Percentiles rank a stretch among this genome's conserved stretches.
These are phyloP conservation scores for Fabrea salina DNA, from an alignment of 169 alveolate species.

Conservation along the genomic window DNA sequence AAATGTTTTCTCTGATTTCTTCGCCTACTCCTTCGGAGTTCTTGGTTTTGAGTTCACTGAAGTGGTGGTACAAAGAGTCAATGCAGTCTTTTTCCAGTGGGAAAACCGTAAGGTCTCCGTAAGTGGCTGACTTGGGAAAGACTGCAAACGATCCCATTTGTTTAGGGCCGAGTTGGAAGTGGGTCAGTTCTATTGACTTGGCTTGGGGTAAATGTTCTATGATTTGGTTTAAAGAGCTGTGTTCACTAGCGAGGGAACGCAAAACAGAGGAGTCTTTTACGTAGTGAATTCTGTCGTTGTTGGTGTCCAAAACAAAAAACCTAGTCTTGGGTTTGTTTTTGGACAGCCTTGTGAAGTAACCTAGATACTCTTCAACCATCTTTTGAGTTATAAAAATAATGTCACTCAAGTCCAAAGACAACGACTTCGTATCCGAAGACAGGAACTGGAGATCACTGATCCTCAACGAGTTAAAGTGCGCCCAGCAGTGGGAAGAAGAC, in stretches of 20 bases:
- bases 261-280: neutral
- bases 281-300: neutral
- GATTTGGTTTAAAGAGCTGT: neutral
- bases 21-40: neutral
- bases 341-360: neutral
- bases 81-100: slow-evolving; percentile 1
- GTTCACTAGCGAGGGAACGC: neutral
- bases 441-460: slow-evolving; percentile 25
- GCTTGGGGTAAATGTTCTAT: neutral
- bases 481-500: slow-evolving; percentile 33
- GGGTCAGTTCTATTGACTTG: neutral
- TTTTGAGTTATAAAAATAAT: too few species aligned
- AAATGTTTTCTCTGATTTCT: neutral
- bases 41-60: neutral
- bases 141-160: neutral
- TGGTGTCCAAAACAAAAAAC: neutral
- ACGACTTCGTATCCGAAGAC: slow-evolving; percentile 18
- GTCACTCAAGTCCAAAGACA: slow-evolving; percentile 2
- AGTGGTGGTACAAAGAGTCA: neutral
- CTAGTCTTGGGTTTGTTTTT: neutral
- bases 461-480: slow-evolving; percentile 6
- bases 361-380: slow-evolving; percentile 11
- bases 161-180: neutral
- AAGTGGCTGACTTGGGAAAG: neutral
- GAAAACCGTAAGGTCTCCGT: neutral